Evolutionary conservation across 2,329 filamentous ascomycete species (phyloP).

Genomic region (Hymenoscyphus repandus): DNA sequence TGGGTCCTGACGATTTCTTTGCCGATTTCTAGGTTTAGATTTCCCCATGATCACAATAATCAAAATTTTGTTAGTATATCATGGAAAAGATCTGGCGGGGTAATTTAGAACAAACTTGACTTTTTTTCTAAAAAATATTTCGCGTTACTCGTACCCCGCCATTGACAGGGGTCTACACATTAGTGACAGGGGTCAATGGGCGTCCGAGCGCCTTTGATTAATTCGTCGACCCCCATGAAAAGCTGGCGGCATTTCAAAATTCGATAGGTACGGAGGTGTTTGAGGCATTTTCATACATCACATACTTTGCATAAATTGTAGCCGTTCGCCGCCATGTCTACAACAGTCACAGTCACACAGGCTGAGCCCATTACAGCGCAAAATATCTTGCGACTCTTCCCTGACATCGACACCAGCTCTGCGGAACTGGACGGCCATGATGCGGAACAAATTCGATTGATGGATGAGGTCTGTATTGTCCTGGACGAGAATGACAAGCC

Average conservation of each 20-base stretch:
- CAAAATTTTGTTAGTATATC: not conserved
- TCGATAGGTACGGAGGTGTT: no score
- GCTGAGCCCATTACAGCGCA: conserved; percentile 71
- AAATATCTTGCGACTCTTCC: conserved; percentile 82
- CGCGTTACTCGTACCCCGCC: not conserved
- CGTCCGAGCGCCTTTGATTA: no score
- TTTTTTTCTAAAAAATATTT: not conserved
- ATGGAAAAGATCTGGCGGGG: not conserved
- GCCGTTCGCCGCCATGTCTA: conserved; percentile 24
- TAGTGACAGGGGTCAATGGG: no score
- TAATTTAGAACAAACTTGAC: not conserved
- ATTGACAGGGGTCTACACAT: not conserved
- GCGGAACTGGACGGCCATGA: conserved; percentile 85
- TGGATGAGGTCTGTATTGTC: conserved; percentile 99
- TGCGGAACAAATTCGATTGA: conserved; percentile 93
- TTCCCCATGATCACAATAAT: conserved; percentile 47
- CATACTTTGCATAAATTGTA: conserved; percentile 1
- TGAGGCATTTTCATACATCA: not conserved
- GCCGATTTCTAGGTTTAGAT: conserved; percentile 47
- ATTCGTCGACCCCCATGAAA: not conserved
- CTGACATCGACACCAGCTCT: conserved; percentile 67
- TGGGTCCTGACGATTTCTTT: conserved; percentile 48
- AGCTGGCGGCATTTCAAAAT: no score
- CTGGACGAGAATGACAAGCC: conserved; percentile 86
- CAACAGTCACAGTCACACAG: conserved; percentile 43